Evolutionary conservation across 1,284 basidiomycete species (phyloP).

Genomic region (Moniliophthora roreri): DNA sequence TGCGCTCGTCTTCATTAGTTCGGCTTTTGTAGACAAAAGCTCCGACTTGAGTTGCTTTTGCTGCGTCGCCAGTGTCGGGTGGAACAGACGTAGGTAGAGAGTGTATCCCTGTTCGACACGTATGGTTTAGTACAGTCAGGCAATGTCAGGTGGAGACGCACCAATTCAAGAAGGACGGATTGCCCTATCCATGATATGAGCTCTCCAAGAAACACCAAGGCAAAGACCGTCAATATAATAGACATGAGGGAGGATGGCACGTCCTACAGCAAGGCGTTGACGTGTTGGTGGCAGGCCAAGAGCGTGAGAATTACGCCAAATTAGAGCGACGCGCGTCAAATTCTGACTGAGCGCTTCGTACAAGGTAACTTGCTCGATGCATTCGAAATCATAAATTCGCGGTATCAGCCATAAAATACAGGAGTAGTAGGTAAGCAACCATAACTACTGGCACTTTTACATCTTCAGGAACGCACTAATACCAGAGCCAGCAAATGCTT

Average conservation of each 20-base stretch:
- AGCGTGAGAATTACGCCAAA: too few relatives aligned
- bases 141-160: conserved; percentile 38
- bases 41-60: conserved; percentile 76
- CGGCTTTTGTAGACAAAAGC: conserved; percentile 79
- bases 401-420: too few relatives aligned
- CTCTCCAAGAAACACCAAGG: conserved; percentile 79
- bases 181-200: conserved; percentile 87
- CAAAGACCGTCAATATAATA: conserved; percentile 79
- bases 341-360: too few relatives aligned
- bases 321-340: too few relatives aligned
- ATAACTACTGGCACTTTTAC: too few relatives aligned
- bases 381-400: too few relatives aligned
- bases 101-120: conserved; percentile 56
- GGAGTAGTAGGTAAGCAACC: too few relatives aligned
- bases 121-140: conserved; percentile 11
- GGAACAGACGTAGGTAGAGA: conserved; percentile 67
- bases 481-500: too few relatives aligned
- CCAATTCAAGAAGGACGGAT: conserved; percentile 75
- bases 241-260: conserved; percentile 46
- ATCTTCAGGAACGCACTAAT: too few relatives aligned
- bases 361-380: too few relatives aligned
- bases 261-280: neutral
- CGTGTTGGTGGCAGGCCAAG: too few relatives aligned
- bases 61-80: conserved; percentile 49
- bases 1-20: conserved; percentile 87